A percentile compares a stretch with the other conserved stretches of the same genome.
Conservation (phyloP, 73 alveolate species). For the Paramecium pentaurelia region DNA sequence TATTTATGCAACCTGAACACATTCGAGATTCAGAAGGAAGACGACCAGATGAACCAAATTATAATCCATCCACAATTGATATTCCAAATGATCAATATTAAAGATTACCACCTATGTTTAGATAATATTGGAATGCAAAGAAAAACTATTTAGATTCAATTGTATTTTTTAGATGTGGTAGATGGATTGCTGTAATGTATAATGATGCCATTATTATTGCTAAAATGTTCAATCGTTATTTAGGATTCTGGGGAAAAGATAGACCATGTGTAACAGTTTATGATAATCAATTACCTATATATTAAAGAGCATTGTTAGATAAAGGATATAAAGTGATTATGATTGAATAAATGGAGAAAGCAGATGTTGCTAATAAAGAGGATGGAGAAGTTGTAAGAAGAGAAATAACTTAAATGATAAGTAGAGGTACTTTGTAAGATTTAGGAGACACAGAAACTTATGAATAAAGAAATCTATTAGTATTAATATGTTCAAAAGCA, state of each 20-base stretch:
- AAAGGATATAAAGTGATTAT: constrained; percentile 75
- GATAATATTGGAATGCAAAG: constrained; percentile 84
- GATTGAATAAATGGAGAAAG: constrained; percentile 80
- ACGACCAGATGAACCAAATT: constrained; percentile 69
- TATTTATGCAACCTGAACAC: constrained; percentile 63
- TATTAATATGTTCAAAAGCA: constrained; percentile 34
- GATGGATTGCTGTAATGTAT: constrained; percentile 77
- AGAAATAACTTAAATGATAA: constrained; percentile 70
- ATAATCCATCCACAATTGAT: constrained; percentile 77
- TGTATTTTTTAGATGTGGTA: constrained; percentile 82
- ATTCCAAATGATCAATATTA: constrained; percentile 69
- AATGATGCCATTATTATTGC: constrained; percentile 82
- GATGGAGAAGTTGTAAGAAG: constrained; percentile 59
- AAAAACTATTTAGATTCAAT: constrained; percentile 69
- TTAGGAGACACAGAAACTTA: constrained; percentile 39
- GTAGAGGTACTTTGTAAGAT: constrained; percentile 68
- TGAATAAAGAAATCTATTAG: constrained; percentile 70
- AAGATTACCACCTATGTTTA: constrained; percentile 76
- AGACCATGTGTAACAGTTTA: constrained; percentile 70
- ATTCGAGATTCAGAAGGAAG: constrained; percentile 67
- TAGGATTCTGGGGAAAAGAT: constrained; percentile 74
- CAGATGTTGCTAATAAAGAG: constrained; percentile 59
- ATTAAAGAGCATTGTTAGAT: constrained; percentile 64
- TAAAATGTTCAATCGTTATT: constrained; percentile 65
- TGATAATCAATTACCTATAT: constrained; percentile 60